These are phyloP conservation scores for Coniochaeta pulveracea DNA, from an alignment of 2,329 filamentous ascomycete genomes.

Conservation along the genomic window DNA sequence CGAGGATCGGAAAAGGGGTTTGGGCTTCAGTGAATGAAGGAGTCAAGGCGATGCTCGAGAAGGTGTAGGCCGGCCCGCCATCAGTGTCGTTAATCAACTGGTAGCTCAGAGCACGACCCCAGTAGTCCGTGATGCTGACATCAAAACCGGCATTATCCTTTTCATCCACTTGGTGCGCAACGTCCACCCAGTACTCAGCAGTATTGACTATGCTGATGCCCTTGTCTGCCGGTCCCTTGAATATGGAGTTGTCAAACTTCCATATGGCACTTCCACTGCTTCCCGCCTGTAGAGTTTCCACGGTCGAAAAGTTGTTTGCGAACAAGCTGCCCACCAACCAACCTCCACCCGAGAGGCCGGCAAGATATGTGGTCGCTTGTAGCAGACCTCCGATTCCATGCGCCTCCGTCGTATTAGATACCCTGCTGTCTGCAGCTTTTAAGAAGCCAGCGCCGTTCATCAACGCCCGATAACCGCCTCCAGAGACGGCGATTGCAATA, in stretches of 20 bases:
- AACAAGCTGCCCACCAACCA: constrained; percentile 80
- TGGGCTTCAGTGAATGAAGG: constrained; percentile 28
- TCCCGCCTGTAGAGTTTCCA: constrained; percentile 42
- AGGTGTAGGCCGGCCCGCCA: constrained; percentile 70
- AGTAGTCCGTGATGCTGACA: constrained; percentile 75
- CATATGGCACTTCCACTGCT: constrained; percentile 18
- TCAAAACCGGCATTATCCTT: constrained; percentile 56
- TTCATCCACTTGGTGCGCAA: constrained; percentile 42
- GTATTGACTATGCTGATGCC: constrained; percentile 15
- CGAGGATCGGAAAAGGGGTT: constrained; percentile 36
- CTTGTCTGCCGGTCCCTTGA: constrained; percentile 18
- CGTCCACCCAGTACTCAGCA: constrained; percentile 44
- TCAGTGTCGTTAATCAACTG: constrained; percentile 69
- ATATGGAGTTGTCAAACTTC: constrained; percentile 23
- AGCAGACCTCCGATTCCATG: constrained; percentile 72
- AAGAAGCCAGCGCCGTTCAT: constrained; percentile 73
- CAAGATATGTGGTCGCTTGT: constrained; percentile 70
- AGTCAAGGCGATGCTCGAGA: constrained; percentile 52
- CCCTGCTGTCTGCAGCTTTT: constrained; percentile 68
- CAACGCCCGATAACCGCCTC: constrained; percentile 80
- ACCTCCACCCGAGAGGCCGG: constrained; percentile 70
- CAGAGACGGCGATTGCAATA: constrained; percentile 68
- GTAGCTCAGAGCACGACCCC: constrained; percentile 76
- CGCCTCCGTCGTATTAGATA: constrained; percentile 42
- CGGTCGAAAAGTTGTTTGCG: constrained; percentile 72